phyloP scores from a whole-genome alignment of 345 rosid genomes.

The Acer yangbiense region DNA sequence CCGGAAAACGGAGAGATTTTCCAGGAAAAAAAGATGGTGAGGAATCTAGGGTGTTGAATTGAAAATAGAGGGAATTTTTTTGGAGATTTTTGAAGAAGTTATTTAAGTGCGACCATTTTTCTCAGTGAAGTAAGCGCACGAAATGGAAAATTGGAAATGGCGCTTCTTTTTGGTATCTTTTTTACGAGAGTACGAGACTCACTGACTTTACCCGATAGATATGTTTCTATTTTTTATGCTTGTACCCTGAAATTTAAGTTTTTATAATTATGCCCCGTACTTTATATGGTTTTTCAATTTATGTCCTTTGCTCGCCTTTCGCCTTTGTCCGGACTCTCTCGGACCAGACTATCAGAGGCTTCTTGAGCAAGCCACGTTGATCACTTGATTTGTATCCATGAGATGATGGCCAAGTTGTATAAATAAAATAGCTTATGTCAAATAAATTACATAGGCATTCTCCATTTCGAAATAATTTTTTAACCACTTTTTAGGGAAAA shows the following conservation, averaged over 20 bases:
- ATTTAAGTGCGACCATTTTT: background rate
- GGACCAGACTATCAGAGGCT: no score
- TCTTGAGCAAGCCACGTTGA: no score
- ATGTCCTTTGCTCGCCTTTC: no score
- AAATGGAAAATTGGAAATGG: background rate
- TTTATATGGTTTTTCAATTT: background rate
- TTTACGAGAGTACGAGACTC: no score
- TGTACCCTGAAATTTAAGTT: background rate
- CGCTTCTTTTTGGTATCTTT: background rate
- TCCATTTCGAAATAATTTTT: no score
- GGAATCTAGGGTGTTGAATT: slow-evolving; percentile 33
- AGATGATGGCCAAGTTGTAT: no score
- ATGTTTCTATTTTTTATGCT: background rate
- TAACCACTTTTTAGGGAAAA: no score
- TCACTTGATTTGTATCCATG: no score
- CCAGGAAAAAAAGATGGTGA: background rate
- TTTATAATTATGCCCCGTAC: background rate
- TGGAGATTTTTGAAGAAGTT: background rate
- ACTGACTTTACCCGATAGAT: no score
- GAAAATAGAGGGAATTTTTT: slow-evolving; percentile 4
- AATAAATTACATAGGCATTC: no score
- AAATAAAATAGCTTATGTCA: no score
- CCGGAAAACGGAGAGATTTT: background rate
- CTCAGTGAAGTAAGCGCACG: background rate
- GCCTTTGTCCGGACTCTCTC: no score